phyloP scores from a whole-genome alignment of 202 grass and related monocot species.

The Miscanthus sacchariflorus region DNA sequence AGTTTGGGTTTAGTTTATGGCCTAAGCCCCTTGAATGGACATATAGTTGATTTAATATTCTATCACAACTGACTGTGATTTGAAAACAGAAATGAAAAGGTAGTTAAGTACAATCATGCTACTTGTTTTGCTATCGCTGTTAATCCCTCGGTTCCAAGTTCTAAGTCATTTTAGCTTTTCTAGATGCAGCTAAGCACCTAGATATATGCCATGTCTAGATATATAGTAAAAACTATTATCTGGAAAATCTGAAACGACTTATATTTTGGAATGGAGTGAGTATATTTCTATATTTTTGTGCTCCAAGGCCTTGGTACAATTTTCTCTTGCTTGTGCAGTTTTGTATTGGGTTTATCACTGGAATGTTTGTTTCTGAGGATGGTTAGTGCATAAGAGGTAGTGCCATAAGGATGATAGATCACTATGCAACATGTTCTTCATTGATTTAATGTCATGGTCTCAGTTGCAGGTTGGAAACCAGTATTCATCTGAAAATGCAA shows the following conservation, averaged over 20 bases:
- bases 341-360: conserved; percentile 15
- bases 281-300: neutral
- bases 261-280: neutral
- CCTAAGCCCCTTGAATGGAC: conserved; percentile 2
- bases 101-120: neutral
- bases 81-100: neutral
- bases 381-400: conserved; percentile 12
- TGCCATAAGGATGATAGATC: neutral
- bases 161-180: neutral
- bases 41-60: conserved; percentile 5
- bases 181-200: neutral
- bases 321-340: neutral
- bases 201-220: neutral
- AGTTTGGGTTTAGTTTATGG: conserved; percentile 10
- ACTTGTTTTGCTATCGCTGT: neutral
- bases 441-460: conserved; percentile 27
- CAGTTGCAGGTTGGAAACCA: conserved; percentile 58
- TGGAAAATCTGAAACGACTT: neutral
- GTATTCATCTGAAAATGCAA: conserved; percentile 56
- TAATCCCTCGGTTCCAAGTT: neutral
- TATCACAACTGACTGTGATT: neutral
- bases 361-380: conserved; percentile 30
- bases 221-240: neutral
- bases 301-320: neutral
- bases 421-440: conserved; percentile 11